Percentiles rank a stretch among this genome's conserved stretches.
Evolutionary conservation across 2,329 filamentous ascomycete species (phyloP).

Genomic region (Incumbomyces delicatus): DNA sequence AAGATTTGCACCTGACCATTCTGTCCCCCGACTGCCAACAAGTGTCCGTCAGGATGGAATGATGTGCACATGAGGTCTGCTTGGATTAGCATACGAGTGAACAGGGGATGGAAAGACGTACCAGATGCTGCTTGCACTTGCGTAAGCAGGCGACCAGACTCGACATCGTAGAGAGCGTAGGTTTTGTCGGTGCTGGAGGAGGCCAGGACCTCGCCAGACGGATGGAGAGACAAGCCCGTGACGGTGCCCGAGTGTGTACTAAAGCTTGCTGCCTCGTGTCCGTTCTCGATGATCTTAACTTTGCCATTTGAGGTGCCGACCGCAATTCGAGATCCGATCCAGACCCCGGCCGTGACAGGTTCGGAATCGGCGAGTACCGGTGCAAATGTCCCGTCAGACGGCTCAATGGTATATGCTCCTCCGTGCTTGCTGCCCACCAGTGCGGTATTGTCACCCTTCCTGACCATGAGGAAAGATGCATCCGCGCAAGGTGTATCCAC

Average conservation of each 20-base stretch:
- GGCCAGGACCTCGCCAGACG: slow-evolving; percentile 70
- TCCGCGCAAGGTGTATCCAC: slow-evolving; percentile 53
- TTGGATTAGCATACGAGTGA: slow-evolving; percentile 10
- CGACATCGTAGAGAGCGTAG: slow-evolving; percentile 78
- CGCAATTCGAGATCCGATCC: slow-evolving; percentile 55
- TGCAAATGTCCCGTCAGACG: slow-evolving; percentile 21
- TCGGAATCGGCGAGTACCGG: slow-evolving; percentile 43
- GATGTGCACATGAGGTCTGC: slow-evolving; percentile 63
- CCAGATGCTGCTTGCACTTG: slow-evolving; percentile 72
- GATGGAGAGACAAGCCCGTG: slow-evolving; percentile 69
- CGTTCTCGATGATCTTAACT: slow-evolving; percentile 70
- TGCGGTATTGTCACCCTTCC: slow-evolving; percentile 54
- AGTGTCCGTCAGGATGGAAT: slow-evolving; percentile 95
- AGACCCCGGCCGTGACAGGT: slow-evolving; percentile 55
- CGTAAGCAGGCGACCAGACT: slow-evolving; percentile 56
- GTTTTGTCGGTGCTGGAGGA: slow-evolving; percentile 88
- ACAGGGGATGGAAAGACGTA: slow-evolving; percentile 38
- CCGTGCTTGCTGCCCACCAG: slow-evolving; percentile 68
- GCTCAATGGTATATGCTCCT: slow-evolving; percentile 67
- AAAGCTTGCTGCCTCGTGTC: slow-evolving; percentile 58
- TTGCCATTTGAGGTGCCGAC: slow-evolving; percentile 65
- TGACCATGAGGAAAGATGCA: slow-evolving; percentile 47
- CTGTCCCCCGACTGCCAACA: slow-evolving; percentile 74
- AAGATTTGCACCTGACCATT: slow-evolving; percentile 79
- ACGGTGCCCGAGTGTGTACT: slow-evolving; percentile 74